Evolutionary conservation across 1,284 basidiomycete species (phyloP).

Genomic region (Lignosus rhinocerotis): DNA sequence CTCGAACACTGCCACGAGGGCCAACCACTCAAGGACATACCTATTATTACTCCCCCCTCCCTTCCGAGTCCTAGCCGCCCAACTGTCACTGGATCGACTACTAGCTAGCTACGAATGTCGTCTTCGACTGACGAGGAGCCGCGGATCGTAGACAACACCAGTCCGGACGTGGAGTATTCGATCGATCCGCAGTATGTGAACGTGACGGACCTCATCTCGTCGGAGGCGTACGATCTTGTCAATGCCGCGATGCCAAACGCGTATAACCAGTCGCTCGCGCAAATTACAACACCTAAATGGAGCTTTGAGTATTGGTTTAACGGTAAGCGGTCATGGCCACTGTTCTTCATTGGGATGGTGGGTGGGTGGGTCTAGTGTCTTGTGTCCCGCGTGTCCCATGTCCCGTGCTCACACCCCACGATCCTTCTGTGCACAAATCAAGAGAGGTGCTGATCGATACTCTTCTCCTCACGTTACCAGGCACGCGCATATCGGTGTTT

Average conservation of each 20-base stretch:
- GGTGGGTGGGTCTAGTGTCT: not conserved
- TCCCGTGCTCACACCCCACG: too few relatives aligned
- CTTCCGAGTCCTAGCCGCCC: too few relatives aligned
- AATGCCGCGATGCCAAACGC: not conserved
- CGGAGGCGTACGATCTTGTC: constrained; percentile 1
- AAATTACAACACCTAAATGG: constrained; percentile 1
- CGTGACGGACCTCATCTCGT: constrained; percentile 1
- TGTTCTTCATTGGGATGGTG: not conserved
- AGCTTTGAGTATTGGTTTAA: not conserved
- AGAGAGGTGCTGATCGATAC: not conserved
- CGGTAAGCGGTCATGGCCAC: not conserved
- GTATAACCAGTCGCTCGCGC: not conserved
- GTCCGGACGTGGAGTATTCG: not conserved
- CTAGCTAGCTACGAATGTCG: not conserved
- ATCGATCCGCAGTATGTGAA: constrained; percentile 6
- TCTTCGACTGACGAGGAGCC: not conserved
- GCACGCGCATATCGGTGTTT: constrained; percentile 5
- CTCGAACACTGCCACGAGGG: too few relatives aligned
- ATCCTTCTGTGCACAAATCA: not conserved
- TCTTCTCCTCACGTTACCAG: not conserved
- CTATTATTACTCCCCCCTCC: too few relatives aligned
- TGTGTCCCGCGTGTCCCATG: not conserved
- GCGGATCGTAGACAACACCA: constrained; percentile 1
- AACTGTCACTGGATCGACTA: too few relatives aligned
- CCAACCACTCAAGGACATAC: too few relatives aligned